Base-by-base conservation (phyloP, 306 rosid species). In the Fagus crenata region DNA sequence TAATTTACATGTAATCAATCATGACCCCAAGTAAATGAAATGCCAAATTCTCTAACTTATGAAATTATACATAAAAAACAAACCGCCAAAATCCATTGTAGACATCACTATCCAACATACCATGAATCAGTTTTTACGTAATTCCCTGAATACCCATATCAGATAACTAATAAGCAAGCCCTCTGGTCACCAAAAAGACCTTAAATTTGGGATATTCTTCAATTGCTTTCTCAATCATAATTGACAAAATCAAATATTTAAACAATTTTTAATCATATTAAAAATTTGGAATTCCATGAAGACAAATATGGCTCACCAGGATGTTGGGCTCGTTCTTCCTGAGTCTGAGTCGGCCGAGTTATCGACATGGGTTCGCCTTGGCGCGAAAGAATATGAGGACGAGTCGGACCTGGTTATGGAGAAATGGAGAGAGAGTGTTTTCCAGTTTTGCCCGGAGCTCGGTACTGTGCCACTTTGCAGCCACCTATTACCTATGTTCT, bases 261-360 rank as follows among this genome's bases (percentile, higher is more conserved):
- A 46, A 0, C 11, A 46, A 2, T 0, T 46, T 46, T 46, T 6
- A 15, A 32, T 37, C 39, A 22, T 39, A 6, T 5, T 8, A 59
- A 59, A 6, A 59, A 59, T 9, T 15, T 74, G 6, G 56, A 15
- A 42, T 6, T 9, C 35, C 28, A 41, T 17, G 46, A 36, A 46
- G 18, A 51, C 1, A 36, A 13, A 46, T 11, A 72, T 22, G 56
- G 75, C 77, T 65, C 74, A 86, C 89, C 87, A 42, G 76, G 56
- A 11, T 64, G 56, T 33, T 28, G 64, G 42, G 55, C 17, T 28
- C 65, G 49, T 33, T 53, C 77, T 42, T 56, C 69, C 18, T 73
- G 73, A 55, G 69, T 55, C 61, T 77, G 73, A 69, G 12, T n/a
- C 46, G 70, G 76, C 63, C 69, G 70, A 70, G 31, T 53, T 72